Conservation (phyloP, 78 protist genomes). For the Dictyostelium intermedium region DNA sequence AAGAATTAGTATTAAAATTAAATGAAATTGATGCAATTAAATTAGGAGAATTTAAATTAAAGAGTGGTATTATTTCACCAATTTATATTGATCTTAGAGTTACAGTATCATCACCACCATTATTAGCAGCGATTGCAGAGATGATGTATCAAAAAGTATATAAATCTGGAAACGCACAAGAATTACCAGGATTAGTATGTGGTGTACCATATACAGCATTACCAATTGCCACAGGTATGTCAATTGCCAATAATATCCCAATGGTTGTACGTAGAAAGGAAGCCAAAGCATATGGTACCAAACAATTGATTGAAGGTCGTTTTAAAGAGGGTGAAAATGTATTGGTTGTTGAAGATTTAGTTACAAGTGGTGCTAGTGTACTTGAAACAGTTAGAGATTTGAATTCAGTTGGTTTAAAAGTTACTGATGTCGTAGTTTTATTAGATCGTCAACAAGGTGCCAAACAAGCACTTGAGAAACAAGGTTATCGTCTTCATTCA, state of each 20-base stretch:
- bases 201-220: conserved; percentile 93
- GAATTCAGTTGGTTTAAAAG: conserved; percentile 68
- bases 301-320: conserved; percentile 87
- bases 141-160: conserved; percentile 66
- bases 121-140: conserved; percentile 71
- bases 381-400: conserved; percentile 81
- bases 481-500: conserved; percentile 64
- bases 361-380: conserved; percentile 87
- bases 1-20: conserved; percentile 52
- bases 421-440: conserved; percentile 86
- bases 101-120: conserved; percentile 81
- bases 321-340: conserved; percentile 78
- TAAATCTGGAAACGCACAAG: neutral
- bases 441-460: conserved; percentile 92
- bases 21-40: conserved; percentile 78
- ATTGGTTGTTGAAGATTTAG: conserved; percentile 90
- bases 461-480: conserved; percentile 19
- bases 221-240: conserved; percentile 90
- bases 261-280: conserved; percentile 88
- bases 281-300: conserved; percentile 91
- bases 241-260: conserved; percentile 74
- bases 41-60: conserved; percentile 87
- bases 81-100: conserved; percentile 88
- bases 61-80: conserved; percentile 89
- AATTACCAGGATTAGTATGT: conserved; percentile 39